Evolutionary conservation across 768 basidiomycete genomes (phyloP), one percentile per base, ranked within the genome.

Genomic region (Suillus subluteus): DNA sequence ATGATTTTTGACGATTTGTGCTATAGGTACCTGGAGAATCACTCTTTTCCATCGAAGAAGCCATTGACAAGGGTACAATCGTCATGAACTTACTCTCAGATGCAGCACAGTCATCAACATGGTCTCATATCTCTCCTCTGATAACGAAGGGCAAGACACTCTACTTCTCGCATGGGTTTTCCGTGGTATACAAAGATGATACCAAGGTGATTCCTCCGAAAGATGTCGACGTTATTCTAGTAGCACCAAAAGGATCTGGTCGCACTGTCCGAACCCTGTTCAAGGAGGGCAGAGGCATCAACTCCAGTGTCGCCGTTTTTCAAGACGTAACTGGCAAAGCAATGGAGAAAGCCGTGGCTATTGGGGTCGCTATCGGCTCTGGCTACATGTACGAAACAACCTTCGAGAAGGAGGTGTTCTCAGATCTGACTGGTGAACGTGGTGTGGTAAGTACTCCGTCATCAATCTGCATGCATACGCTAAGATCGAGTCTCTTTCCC

Each of bases 111-210:
- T 96, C 94, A 21, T 87, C 91, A 79, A 98, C 96, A 40, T 99
- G 98, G 98, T 84, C 91, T 52, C 82, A 86, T 63, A 72, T 99
- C 72, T 90, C 88, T 46, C 97, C 98, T 64, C 90, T 98, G 75
- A 96, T 99, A 84, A 99, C 96, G 79, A 95, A 96, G 87, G 98
- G 94, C 83, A 99, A 99, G 87, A 99, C 98, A 16, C 91, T 99
- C 69, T 99, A 99, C 90, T 99, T 99, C 86, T 95, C 97, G 7
- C 98, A 99, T 79, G 98, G 98, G 75, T 99, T 99, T 91, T 99
- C 97, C 70, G 88, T 99, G 70, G 95, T 99, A 63, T 99, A 91
- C 89, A 95, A 96, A 86, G 88, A 99, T 7, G 94, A 98, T 80
- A 99, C 98, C 71, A 86, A 96, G 65, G 95, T 99, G 71, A 74